Evolutionary conservation across 257 asterid species (phyloP).

Genomic region (Voacanga thouarsii): DNA sequence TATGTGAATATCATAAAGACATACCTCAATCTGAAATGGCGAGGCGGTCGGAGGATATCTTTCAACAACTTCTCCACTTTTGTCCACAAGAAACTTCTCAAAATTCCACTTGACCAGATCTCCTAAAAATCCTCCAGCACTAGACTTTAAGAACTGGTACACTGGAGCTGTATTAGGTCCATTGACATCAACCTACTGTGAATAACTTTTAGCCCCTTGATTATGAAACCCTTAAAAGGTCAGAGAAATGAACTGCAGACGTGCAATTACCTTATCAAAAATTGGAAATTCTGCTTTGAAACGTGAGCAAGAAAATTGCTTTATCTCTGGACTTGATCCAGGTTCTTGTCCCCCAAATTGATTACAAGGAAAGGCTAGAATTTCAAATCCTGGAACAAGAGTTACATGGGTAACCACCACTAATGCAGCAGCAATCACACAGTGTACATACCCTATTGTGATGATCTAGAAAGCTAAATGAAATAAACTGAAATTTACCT

Average conservation of each 20-base stretch:
- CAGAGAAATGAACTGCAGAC: not conserved
- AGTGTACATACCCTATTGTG: not conserved
- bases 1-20: not conserved
- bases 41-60: slow-evolving; percentile 89
- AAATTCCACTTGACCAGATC: slow-evolving; percentile 92
- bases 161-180: slow-evolving; percentile 94
- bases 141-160: slow-evolving; percentile 78
- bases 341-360: slow-evolving; percentile 99
- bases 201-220: slow-evolving; percentile 19
- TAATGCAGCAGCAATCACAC: not conserved
- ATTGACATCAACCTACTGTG: slow-evolving; percentile 81
- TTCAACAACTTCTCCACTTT: slow-evolving; percentile 81
- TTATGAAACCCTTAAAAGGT: not conserved
- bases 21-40: slow-evolving; percentile 91
- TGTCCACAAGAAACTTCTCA: slow-evolving; percentile 92
- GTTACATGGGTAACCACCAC: not conserved
- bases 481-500: not conserved
- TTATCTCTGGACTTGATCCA: slow-evolving; percentile 79
- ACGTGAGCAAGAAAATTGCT: slow-evolving; percentile 81
- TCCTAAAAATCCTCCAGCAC: slow-evolving; percentile 78
- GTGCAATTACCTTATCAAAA: slow-evolving; percentile 66
- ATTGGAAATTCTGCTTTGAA: slow-evolving; percentile 91
- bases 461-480: not conserved
- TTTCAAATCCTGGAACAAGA: slow-evolving; percentile 68
- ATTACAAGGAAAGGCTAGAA: slow-evolving; percentile 92